These are phyloP conservation scores for Zymoseptoria ardabiliae DNA, from an alignment of 2,329 filamentous ascomycete species.

Conservation along the genomic window DNA sequence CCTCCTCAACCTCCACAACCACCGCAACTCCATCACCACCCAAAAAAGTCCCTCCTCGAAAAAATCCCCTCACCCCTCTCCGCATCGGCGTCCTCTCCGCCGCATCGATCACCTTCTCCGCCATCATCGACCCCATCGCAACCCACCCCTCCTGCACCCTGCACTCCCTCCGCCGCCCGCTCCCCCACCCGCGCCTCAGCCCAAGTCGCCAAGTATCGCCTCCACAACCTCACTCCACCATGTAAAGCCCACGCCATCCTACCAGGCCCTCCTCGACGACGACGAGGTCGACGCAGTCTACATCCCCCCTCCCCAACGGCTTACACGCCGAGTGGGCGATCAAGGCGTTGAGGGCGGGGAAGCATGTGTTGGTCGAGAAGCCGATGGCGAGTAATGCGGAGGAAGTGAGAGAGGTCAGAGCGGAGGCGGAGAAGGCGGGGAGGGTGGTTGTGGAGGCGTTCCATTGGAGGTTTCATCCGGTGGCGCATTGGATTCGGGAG, in stretches of 20 bases:
- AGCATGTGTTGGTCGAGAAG: constrained; percentile 50
- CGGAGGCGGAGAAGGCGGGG: constrained; percentile 22
- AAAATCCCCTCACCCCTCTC: background rate
- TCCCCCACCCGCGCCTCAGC: constrained; percentile 5
- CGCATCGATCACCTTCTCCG: constrained; percentile 8
- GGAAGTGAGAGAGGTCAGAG: constrained; percentile 37
- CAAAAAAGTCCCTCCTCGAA: background rate
- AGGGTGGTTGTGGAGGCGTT: constrained; percentile 48
- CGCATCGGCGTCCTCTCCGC: constrained; percentile 10
- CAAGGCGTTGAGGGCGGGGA: constrained; percentile 40
- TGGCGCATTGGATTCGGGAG: constrained; percentile 23
- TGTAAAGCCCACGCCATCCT: constrained; percentile 16
- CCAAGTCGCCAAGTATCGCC: constrained; percentile 5
- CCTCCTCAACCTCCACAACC: background rate
- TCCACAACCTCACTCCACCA: background rate
- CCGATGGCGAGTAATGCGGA: constrained; percentile 40
- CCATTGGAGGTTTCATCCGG: constrained; percentile 40
- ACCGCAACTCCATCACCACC: background rate
- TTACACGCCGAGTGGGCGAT: constrained; percentile 42
- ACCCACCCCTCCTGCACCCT: constrained; percentile 9
- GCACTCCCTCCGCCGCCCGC: constrained; percentile 6
- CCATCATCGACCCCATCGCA: constrained; percentile 10
- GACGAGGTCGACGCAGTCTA: constrained; percentile 43
- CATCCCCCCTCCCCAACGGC: constrained; percentile 40
- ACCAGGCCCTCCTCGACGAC: constrained; percentile 34